Evolutionary conservation across 768 basidiomycete species (phyloP), one percentile per base, ranked within the genome.

Genomic region (Kwoniella europaea): DNA sequence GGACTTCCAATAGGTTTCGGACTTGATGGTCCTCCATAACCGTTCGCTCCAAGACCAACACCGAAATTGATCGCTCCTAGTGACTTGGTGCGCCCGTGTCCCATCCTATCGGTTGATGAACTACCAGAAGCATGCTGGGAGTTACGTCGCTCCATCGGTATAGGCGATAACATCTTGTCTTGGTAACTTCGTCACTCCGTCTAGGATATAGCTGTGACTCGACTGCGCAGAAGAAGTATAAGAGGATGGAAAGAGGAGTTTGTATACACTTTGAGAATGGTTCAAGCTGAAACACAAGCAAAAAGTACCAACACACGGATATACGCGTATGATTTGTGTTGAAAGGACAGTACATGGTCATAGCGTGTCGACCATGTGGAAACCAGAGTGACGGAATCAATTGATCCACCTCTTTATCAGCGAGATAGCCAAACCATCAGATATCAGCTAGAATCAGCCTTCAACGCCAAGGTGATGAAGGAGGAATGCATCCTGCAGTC

Each of bases 71-170:
- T 52, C 22, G 62, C 55, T 10, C 68, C 68, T 6, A 70, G 53
- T 1, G 68, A 70, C 18, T 65, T 70, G 3, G 68, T 50, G 10
- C 68, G 68, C 41, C 68, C 63, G 50, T 70, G 68, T 3, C 68
- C 68, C 46, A 43, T 64, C n/a, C 68, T n/a, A n/a, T 70, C 68
- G 2, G 46, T 52, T 9, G 53, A 29, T 42, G 68, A 56, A 22
- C 43, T 15, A 22, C 44, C n/a, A 5, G 68, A 70, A 15, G 63
- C 68, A 59, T 70, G 68, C 35, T 63, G 63, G 2, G 68, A 70
- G 16, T 56, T 56, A 16, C 63, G 62, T 24, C 68, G 29, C 35
- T 70, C 68, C 68, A 70, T 70, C 18, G 35, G 46, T 58, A 70
- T 70, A 22, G 68, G 68, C 13, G 68, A 70, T 35, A 64, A 53